Percentiles rank a stretch among this genome's conserved stretches.
Conservation (phyloP, 352 stramenopile genomes). For the Phytophthora sp. region DNA sequence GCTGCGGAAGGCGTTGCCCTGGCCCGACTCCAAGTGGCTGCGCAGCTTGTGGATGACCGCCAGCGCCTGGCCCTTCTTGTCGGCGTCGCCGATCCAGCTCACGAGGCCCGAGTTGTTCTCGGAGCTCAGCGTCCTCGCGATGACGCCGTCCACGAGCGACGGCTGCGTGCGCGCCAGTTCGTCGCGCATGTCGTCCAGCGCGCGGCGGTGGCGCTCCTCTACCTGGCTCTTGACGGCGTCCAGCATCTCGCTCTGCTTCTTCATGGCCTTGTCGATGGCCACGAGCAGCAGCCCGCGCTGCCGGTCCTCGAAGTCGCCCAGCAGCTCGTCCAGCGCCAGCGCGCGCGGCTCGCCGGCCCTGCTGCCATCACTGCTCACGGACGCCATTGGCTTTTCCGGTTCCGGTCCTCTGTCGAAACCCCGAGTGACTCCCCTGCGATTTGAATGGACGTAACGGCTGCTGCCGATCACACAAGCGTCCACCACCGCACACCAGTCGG, state of each 20-base stretch:
- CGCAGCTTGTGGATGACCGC: constrained; percentile 19
- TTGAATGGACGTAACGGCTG: constrained; percentile 18
- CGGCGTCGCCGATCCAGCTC: constrained; percentile 25
- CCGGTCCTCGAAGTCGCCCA: constrained; percentile 33
- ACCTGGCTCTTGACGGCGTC: constrained; percentile 21
- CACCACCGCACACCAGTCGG: neutral
- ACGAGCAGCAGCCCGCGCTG: constrained; percentile 31
- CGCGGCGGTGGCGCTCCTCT: constrained; percentile 18
- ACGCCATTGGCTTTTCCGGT: constrained; percentile 11
- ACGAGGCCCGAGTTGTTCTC: constrained; percentile 28
- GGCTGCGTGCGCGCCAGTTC: constrained; percentile 25
- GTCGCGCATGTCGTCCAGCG: constrained; percentile 15
- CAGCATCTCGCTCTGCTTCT: constrained; percentile 39
- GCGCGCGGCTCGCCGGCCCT: neutral
- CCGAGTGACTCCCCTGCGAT: constrained; percentile 4
- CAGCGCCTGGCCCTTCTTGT: constrained; percentile 13
- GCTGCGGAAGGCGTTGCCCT: constrained; percentile 32
- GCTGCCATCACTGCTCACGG: constrained; percentile 7
- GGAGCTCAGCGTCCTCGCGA: constrained; percentile 23
- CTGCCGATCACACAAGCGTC: constrained; percentile 10
- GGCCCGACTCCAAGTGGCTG: constrained; percentile 15
- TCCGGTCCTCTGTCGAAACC: neutral
- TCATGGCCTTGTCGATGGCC: constrained; percentile 37
- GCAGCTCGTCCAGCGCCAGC: constrained; percentile 22
- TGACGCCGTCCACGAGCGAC: constrained; percentile 15